phyloP scores from a whole-genome alignment of 2,329 filamentous ascomycete species.

The Sclerotinia sclerotiorum region DNA sequence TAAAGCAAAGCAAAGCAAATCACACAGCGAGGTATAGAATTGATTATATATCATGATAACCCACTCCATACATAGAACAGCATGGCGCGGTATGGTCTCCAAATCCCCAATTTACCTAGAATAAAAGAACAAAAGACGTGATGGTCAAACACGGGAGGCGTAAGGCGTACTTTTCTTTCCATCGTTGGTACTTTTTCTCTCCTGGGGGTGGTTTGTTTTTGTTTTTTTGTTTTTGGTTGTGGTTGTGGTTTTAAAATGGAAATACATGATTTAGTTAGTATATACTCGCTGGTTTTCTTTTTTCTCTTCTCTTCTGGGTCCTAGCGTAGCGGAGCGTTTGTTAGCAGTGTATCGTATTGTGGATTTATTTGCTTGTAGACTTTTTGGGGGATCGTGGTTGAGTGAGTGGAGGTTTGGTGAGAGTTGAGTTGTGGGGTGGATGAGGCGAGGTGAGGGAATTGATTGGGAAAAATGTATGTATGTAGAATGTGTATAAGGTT shows the following conservation, averaged over 20 bases:
- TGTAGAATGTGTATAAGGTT: neutral
- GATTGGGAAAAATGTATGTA: neutral
- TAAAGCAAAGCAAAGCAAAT: neutral
- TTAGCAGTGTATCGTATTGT: neutral
- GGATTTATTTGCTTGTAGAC: neutral
- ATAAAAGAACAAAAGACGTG: neutral
- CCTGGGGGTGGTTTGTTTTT: too few relatives aligned
- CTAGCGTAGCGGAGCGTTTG: neutral
- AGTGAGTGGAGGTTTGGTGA: neutral
- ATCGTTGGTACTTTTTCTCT: neutral
- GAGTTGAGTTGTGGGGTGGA: too few relatives aligned
- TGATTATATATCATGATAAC: slow-evolving; percentile 8
- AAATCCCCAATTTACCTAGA: neutral
- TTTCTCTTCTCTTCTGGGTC: neutral
- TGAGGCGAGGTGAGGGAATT: neutral
- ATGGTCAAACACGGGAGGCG: slow-evolving; percentile 3
- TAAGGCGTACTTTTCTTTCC: slow-evolving; percentile 4
- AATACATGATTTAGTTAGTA: neutral
- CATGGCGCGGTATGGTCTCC: neutral
- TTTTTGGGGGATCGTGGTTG: neutral
- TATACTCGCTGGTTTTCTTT: neutral
- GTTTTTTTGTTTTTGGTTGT: too few relatives aligned
- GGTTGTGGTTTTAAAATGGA: neutral
- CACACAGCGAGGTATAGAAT: slow-evolving; percentile 3
- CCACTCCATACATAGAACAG: slow-evolving; percentile 2